Evolutionary conservation across 768 basidiomycete species (phyloP), one percentile per base, ranked within the genome.

Genomic region (Mycena albidolilacea): DNA sequence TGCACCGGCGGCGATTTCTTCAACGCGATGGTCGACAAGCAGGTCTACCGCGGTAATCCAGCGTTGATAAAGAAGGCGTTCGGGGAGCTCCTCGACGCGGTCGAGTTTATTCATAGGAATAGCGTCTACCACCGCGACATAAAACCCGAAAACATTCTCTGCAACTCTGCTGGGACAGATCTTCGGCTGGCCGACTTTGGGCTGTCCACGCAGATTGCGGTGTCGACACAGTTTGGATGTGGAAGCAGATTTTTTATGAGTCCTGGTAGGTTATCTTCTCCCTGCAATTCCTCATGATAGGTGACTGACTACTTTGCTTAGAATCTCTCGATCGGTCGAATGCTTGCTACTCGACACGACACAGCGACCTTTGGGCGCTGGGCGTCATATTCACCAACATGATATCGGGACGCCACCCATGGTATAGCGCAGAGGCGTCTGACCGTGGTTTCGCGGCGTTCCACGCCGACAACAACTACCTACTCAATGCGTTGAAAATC

Each of bases 141-240:
- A 65, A 92, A 91, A 79, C 90, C 90, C 0, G 90, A 90, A 76
- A 90, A 86, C 75, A 78, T 90, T n/a, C 84, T 95, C 21, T 82
- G 95, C 70, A 90, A 91, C 76, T 30, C 52, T 37, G 67, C n/a
- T n/a, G 86, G 88, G 14, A 74, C 79, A 66, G 79, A 77, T 60
- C 82, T 90, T 57, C 82, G 82, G 64, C 80, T 90, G 64, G 85
- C 87, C 12, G 90, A 91, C 77, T 91, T 91, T 82, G 90, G 90
- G 7, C 80, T 90, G 8, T 81, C 82, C 2, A 86, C 84, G 15
- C 68, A 69, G 64, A 39, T 60, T 8, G n/a, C 23, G 6, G 30
- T 66, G 14, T 69, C 67, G 11, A 61, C 14, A 1, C 46, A 65
- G 23, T 73, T 69, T 62, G 72, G 72, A 3, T 69, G 67, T 11